Conservation (phyloP, 2,329 filamentous ascomycete genomes). For the Aureobasidium pullulans region DNA sequence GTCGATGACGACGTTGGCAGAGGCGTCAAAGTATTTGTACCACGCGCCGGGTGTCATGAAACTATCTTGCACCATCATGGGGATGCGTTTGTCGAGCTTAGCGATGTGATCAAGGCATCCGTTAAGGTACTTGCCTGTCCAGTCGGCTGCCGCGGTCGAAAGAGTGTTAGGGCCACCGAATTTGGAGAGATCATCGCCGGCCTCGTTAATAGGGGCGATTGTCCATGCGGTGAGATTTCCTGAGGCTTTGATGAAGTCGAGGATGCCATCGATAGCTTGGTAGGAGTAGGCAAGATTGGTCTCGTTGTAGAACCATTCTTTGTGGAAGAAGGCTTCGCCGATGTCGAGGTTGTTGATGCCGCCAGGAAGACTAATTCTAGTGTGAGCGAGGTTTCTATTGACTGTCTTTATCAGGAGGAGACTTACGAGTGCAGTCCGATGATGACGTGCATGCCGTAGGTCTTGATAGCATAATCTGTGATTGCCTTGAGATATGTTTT, state of each 20-base stretch:
- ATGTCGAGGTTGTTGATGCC: conserved; percentile 26
- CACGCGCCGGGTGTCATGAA: conserved; percentile 19
- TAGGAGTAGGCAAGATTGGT: conserved; percentile 26
- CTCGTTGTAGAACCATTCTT: conserved; percentile 30
- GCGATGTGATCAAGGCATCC: conserved; percentile 21
- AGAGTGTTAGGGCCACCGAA: conserved; percentile 29
- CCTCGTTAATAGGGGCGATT: conserved; percentile 15
- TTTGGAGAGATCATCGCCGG: conserved; percentile 26
- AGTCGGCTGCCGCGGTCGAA: conserved; percentile 23
- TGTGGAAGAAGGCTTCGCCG: conserved; percentile 24
- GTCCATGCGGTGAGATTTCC: conserved; percentile 12
- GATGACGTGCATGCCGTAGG: conserved; percentile 31
- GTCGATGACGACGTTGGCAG: conserved; percentile 22
- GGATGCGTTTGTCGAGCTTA: conserved; percentile 23
- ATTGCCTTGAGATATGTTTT: conserved; percentile 24
- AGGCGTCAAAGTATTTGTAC: conserved; percentile 15
- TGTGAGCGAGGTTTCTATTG: too few species aligned
- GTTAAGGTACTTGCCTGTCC: conserved; percentile 28
- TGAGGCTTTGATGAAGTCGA: conserved; percentile 14
- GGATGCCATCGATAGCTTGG: conserved; percentile 12
- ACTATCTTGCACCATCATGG: conserved; percentile 28
- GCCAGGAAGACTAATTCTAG: conserved; percentile 18
- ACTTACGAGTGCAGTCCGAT: conserved; percentile 27
- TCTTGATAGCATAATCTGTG: conserved; percentile 30
- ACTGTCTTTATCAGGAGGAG: too few species aligned